Conservation (phyloP, 73 alveolate species). For the Paramecium sonneborni region DNA sequence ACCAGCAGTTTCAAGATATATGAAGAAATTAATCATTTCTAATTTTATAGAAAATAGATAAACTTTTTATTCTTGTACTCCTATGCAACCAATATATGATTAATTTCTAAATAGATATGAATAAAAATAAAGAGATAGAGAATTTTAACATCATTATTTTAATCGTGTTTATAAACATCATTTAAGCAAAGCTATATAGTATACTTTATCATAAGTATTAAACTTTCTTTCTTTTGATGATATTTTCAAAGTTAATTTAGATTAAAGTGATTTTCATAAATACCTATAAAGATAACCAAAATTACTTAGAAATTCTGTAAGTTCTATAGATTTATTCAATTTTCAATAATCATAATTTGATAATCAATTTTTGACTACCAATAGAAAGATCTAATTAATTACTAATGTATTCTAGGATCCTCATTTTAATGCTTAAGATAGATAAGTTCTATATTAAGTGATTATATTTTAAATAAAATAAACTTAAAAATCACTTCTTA, state of each 20-base stretch:
- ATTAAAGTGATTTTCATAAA: background rate
- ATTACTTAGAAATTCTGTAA: background rate
- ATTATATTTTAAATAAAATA: background rate
- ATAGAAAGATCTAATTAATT: slow-evolving; percentile 1
- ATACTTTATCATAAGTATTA: background rate
- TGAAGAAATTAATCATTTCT: background rate
- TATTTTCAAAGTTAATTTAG: background rate
- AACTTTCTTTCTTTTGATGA: slow-evolving; percentile 2
- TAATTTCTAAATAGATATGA: background rate
- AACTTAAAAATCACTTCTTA: background rate
- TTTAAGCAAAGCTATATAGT: slow-evolving; percentile 8
- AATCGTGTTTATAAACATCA: background rate
- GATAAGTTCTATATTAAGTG: slow-evolving; percentile 32
- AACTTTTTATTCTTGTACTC: background rate
- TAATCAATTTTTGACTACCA: slow-evolving; percentile 24
- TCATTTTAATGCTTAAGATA: slow-evolving; percentile 44
- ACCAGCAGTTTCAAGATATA: background rate
- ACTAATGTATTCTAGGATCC: slow-evolving; percentile 29
- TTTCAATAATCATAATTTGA: background rate
- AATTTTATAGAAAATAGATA: background rate
- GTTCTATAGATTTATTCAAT: background rate
- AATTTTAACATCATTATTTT: background rate
- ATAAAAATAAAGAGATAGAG: slow-evolving; percentile 19
- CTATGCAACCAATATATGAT: slow-evolving; percentile 37
- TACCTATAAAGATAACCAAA: background rate